Evolutionary conservation across 768 basidiomycete genomes (phyloP), one percentile per base, ranked within the genome.

Genomic region (Tulasnella sp.): DNA sequence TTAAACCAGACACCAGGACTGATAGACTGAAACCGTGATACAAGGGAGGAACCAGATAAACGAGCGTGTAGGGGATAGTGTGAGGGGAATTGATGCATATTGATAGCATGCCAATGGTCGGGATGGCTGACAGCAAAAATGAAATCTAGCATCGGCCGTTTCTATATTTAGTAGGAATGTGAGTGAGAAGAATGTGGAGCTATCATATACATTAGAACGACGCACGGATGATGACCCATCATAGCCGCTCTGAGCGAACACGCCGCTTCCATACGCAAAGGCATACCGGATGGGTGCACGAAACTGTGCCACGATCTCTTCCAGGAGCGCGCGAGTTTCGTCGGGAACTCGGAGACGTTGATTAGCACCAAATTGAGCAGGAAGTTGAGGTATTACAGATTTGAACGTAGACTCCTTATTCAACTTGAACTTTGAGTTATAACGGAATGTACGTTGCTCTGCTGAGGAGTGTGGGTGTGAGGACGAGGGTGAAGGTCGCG

Each of bases 1-100:
- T 95, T 95, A 65, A 93, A 99, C 95, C 95, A 99, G 19, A 96
- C 76, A 4, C 90, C 89, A 0, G 95, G 92, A 3, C 70, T 72
- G 2, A 84, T 48, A 19, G 75, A 79, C 67, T 95, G 81, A 44
- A 92, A 66, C 47, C 70, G 74, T 15, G 82, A 74, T n/a, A 96
- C 80, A 63, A 88, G 87, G 27, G 73, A 74, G 7, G 81, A 81
- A 2, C 95, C 95, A 7, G 95, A 65, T 35, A 77, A 58, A n/a
- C 91, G 75, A n/a, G 89, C 81, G 59, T 85, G 80, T 12, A 91
- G 62, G 0, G 93, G 83, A 63, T 99, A 99, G 67, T 99, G 95
- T 6, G 76, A 72, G 0, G 93, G 90, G 61, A 83, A 74, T 65
- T 92, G 89, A 44, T 82, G 75, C 78, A 98, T 81, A 65, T 99